These are phyloP conservation scores for Hypoxylon subgilvum DNA, from an alignment of 495 filamentous ascomycete genomes.

Conservation along the genomic window DNA sequence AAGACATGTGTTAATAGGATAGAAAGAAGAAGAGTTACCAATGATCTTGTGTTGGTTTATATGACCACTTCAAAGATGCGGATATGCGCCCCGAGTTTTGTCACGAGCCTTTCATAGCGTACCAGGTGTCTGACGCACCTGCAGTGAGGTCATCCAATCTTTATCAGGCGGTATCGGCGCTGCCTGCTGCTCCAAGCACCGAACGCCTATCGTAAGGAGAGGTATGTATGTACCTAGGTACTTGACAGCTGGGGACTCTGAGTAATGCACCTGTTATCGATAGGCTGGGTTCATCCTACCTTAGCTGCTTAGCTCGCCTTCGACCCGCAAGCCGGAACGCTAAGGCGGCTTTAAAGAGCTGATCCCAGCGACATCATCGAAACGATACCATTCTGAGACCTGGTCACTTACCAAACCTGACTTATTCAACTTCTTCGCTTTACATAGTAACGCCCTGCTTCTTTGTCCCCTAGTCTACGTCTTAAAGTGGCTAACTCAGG, in stretches of 20 bases:
- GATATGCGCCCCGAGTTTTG: conserved; percentile 1
- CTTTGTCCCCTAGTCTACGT: conserved; percentile 4
- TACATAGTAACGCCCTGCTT: background rate
- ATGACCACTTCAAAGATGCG: conserved; percentile 8
- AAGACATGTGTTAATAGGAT: conserved; percentile 2
- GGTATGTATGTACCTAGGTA: conserved; percentile 35
- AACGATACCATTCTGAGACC: conserved; percentile 1
- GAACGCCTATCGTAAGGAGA: background rate
- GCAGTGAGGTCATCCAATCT: conserved; percentile 37
- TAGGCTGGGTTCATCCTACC: conserved; percentile 7
- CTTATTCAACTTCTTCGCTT: background rate
- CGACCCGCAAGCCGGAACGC: too few relatives aligned
- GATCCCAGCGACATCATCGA: conserved; percentile 30
- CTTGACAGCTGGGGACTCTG: background rate
- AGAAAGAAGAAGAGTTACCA: conserved; percentile 6
- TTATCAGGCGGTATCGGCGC: conserved; percentile 34
- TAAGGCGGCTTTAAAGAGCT: conserved; percentile 18
- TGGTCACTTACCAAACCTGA: background rate
- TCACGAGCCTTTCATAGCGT: conserved; percentile 33
- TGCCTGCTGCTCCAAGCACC: conserved; percentile 23
- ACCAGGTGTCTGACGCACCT: conserved; percentile 33
- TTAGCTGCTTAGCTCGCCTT: background rate
- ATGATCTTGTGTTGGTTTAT: conserved; percentile 4
- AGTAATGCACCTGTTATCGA: conserved; percentile 27
- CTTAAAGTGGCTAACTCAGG: background rate